phyloP scores from a whole-genome alignment of 495 filamentous ascomycete genomes.

The Penicillium subrubescens region DNA sequence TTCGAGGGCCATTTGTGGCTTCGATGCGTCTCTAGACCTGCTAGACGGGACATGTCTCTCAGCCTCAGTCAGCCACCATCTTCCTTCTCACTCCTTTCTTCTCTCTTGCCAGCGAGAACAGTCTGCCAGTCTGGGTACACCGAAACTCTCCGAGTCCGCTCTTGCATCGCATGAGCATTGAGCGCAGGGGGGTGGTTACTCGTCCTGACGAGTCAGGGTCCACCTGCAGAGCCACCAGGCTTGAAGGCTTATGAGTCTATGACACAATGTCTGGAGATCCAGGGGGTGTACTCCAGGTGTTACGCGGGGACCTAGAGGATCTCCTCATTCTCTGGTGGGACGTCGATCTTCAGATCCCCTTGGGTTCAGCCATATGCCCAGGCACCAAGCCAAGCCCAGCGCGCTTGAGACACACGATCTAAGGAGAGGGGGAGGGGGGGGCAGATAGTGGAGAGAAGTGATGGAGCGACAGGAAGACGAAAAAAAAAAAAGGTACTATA shows the following conservation, averaged over 20 bases:
- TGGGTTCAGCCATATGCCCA: slow-evolving; percentile 6
- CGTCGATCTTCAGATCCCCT: slow-evolving; percentile 24
- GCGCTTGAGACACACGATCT: neutral
- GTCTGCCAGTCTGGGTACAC: slow-evolving; percentile 4
- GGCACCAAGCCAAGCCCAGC: neutral
- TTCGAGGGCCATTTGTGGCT: neutral
- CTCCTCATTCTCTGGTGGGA: neutral
- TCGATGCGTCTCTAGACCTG: neutral
- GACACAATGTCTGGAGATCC: slow-evolving; percentile 9
- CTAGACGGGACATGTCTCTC: slow-evolving; percentile 2
- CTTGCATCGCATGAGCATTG: neutral
- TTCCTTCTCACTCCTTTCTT: neutral
- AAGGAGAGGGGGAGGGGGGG: neutral
- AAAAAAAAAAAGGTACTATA: neutral
- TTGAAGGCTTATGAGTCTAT: slow-evolving; percentile 9
- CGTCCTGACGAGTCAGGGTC: neutral
- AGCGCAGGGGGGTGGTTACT: neutral
- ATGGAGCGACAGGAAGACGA: neutral
- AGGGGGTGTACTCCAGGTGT: neutral
- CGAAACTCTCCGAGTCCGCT: slow-evolving; percentile 23
- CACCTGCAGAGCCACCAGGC: neutral
- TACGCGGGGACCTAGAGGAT: slow-evolving; percentile 12
- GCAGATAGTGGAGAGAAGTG: neutral
- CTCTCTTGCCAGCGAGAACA: too few relatives aligned
- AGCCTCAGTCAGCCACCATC: slow-evolving; percentile 13